Evolutionary conservation across 1,284 basidiomycete genomes (phyloP).

Genomic region (Trichosporon sp.): DNA sequence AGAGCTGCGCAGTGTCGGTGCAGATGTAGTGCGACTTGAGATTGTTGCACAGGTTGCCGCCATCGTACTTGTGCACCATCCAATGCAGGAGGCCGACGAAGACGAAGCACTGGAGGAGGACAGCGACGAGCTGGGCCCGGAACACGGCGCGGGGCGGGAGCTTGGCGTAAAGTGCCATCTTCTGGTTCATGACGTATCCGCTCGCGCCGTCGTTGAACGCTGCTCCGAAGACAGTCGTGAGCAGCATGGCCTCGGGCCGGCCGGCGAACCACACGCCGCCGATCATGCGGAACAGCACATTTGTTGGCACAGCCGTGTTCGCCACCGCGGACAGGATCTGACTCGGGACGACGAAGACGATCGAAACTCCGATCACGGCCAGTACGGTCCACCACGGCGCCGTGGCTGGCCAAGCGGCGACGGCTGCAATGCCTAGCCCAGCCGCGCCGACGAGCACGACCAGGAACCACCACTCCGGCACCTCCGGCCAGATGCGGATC

Average conservation of each 20-base stretch:
- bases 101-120: slow-evolving; percentile 5
- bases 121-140: slow-evolving; percentile 60
- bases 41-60: slow-evolving; percentile 2
- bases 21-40: slow-evolving; percentile 10
- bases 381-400: slow-evolving; percentile 15
- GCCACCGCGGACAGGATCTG: not conserved
- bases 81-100: slow-evolving; percentile 7
- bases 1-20: not conserved
- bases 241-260: not conserved
- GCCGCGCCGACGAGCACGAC: slow-evolving; percentile 9
- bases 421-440: not conserved
- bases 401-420: slow-evolving; percentile 5
- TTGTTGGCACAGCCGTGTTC: not conserved
- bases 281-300: not conserved
- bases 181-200: slow-evolving; percentile 53
- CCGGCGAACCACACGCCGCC: slow-evolving; percentile 1
- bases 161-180: slow-evolving; percentile 52
- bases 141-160: slow-evolving; percentile 53
- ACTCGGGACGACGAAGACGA: slow-evolving; percentile 4
- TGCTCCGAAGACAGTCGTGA: slow-evolving; percentile 3
- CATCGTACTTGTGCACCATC: slow-evolving; percentile 10
- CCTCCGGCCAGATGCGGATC: slow-evolving; percentile 53
- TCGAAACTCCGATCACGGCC: slow-evolving; percentile 3
- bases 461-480: slow-evolving; percentile 17
- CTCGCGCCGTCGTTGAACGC: slow-evolving; percentile 42